These are phyloP conservation scores for Boletus semigastroideus DNA, from an alignment of 1,284 basidiomycete genomes.

Conservation along the genomic window DNA sequence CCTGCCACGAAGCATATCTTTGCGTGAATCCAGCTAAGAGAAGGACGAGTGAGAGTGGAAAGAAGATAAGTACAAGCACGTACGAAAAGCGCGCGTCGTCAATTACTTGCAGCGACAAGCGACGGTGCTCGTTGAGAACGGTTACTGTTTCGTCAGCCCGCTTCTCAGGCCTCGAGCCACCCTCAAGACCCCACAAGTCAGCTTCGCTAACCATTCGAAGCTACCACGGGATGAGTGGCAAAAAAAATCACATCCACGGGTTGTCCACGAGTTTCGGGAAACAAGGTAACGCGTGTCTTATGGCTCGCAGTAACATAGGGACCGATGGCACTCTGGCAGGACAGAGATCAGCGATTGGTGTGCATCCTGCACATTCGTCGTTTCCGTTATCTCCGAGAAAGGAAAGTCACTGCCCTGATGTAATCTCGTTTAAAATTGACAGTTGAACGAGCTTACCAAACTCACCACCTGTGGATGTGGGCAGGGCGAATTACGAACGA, in stretches of 20 bases:
- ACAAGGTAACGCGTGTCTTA: constrained; percentile 8
- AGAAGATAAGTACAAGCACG: neutral
- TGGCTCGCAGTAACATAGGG: constrained; percentile 11
- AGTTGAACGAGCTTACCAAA: neutral
- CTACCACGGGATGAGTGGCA: neutral
- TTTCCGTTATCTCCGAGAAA: constrained; percentile 3
- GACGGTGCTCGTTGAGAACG: constrained; percentile 25
- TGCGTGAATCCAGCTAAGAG: constrained; percentile 20
- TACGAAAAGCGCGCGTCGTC: constrained; percentile 26
- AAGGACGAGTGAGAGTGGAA: neutral
- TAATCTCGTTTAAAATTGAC: neutral
- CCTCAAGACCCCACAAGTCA: constrained; percentile 1
- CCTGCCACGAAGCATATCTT: constrained; percentile 27
- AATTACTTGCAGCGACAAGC: constrained; percentile 13
- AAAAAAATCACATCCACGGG: constrained; percentile 2
- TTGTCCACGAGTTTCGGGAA: neutral
- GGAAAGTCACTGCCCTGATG: neutral
- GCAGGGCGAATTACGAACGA: neutral
- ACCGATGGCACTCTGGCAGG: constrained; percentile 8
- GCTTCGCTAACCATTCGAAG: constrained; percentile 13
- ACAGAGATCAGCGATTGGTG: constrained; percentile 15
- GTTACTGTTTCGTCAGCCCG: constrained; percentile 1
- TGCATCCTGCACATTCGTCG: constrained; percentile 24
- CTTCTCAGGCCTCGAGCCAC: neutral
- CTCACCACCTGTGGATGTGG: neutral